These are phyloP conservation scores for Myxozyma mucilagina DNA, from an alignment of 805 yeast genomes.

Conservation along the genomic window DNA sequence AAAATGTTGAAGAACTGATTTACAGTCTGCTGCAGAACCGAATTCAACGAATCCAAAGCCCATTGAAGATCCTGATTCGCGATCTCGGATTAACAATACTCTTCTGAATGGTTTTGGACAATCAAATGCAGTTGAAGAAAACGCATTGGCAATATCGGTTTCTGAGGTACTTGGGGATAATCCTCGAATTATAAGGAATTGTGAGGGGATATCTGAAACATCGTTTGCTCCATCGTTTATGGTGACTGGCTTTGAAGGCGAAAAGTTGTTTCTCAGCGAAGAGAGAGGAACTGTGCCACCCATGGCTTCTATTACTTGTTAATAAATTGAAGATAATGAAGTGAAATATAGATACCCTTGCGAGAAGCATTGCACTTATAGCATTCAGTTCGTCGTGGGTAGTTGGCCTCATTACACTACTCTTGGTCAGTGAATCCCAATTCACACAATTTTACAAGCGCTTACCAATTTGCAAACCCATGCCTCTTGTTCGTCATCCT, in stretches of 20 bases:
- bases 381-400: conserved; percentile 17
- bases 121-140: not conserved
- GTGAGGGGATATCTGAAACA: conserved; percentile 18
- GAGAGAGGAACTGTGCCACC: not conserved
- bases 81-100: conserved; percentile 24
- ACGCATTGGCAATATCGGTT: conserved; percentile 4
- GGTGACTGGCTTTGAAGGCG: not conserved
- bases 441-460: not conserved
- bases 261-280: not conserved
- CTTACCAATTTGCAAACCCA: conserved; percentile 20
- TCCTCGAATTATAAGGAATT: conserved; percentile 22
- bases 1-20: conserved; percentile 9
- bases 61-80: conserved; percentile 3
- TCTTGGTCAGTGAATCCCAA: not conserved
- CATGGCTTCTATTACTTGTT: not conserved
- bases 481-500: conserved; percentile 4
- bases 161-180: conserved; percentile 6
- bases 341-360: not conserved
- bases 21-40: conserved; percentile 17
- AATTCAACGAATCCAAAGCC: conserved; percentile 30
- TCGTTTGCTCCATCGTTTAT: conserved; percentile 27
- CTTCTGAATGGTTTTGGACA: conserved; percentile 9
- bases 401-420: conserved; percentile 19
- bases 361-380: conserved; percentile 12
- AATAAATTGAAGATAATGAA: not conserved